Evolutionary conservation across 352 stramenopile genomes (phyloP).

Genomic region (Pythium aristosporum): DNA sequence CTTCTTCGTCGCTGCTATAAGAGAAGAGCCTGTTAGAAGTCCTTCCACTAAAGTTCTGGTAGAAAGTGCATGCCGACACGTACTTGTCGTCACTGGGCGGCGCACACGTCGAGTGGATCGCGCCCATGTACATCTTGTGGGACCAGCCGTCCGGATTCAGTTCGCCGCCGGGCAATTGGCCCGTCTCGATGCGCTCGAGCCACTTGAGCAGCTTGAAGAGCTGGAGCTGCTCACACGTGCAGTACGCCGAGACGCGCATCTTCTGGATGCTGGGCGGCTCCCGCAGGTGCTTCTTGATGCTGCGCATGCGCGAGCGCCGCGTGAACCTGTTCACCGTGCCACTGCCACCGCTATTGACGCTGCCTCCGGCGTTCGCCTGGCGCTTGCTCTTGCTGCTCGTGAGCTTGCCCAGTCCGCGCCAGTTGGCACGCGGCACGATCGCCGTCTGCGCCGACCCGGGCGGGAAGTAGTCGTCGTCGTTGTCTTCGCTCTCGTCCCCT

Average conservation of each 20-base stretch:
- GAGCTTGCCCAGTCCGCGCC: conserved; percentile 41
- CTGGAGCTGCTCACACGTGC: conserved; percentile 79
- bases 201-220: conserved; percentile 89
- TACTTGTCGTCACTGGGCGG: neutral
- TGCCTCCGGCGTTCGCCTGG: conserved; percentile 1
- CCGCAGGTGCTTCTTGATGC: conserved; percentile 79
- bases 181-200: conserved; percentile 78
- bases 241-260: conserved; percentile 83
- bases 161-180: conserved; percentile 38
- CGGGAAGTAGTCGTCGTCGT: conserved; percentile 26
- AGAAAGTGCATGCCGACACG: too few species aligned
- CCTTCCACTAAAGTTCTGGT: too few species aligned
- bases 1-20: conserved; percentile 5
- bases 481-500: conserved; percentile 43
- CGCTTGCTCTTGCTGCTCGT: conserved; percentile 51
- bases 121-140: conserved; percentile 71
- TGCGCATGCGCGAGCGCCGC: conserved; percentile 76
- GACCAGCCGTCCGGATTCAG: conserved; percentile 37
- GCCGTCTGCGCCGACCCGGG: conserved; percentile 18
- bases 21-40: too few species aligned
- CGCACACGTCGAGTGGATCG: conserved; percentile 47
- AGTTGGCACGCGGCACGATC: conserved; percentile 55
- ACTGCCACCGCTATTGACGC: conserved; percentile 17
- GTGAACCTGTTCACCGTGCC: conserved; percentile 69
- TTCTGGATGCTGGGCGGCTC: conserved; percentile 72